phyloP scores from a whole-genome alignment of 306 rosid genomes.

The Prosopis cineraria region DNA sequence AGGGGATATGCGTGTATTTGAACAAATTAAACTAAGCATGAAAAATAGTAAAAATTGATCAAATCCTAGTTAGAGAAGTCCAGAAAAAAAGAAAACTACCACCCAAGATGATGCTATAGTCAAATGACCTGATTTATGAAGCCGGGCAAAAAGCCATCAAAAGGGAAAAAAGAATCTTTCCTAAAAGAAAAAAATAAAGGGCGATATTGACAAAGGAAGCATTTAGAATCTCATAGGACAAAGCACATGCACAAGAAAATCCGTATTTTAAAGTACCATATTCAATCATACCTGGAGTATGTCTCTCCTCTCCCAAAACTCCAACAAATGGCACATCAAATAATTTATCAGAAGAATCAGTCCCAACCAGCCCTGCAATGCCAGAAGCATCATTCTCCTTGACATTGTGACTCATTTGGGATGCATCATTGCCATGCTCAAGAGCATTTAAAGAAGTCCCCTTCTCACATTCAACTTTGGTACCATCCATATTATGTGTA shows the following conservation, averaged over 20 bases:
- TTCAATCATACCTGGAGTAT: constrained; percentile 49
- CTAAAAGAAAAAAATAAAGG: not conserved
- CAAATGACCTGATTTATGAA: not conserved
- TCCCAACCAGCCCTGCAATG: constrained; percentile 38
- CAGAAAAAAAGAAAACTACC: not conserved
- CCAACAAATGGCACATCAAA: constrained; percentile 54
- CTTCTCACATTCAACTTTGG: constrained; percentile 50
- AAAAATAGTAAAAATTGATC: not conserved
- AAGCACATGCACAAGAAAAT: not conserved
- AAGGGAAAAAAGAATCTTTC: not conserved
- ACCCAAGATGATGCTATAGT: not conserved
- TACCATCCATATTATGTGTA: constrained; percentile 38
- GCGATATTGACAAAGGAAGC: not conserved
- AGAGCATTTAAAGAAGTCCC: constrained; percentile 43
- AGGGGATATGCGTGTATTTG: not conserved
- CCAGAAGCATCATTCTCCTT: constrained; percentile 55
- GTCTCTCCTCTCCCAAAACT: constrained; percentile 46
- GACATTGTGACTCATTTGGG: constrained; percentile 35
- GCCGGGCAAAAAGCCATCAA: not conserved
- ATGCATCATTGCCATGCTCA: constrained; percentile 40
- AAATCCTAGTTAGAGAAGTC: not conserved
- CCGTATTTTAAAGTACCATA: not conserved
- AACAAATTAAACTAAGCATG: not conserved
- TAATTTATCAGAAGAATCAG: constrained; percentile 47
- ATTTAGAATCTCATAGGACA: not conserved